These are phyloP conservation scores for Termitomyces heimii DNA, from an alignment of 768 basidiomycete genomes.

Conservation along the genomic window DNA sequence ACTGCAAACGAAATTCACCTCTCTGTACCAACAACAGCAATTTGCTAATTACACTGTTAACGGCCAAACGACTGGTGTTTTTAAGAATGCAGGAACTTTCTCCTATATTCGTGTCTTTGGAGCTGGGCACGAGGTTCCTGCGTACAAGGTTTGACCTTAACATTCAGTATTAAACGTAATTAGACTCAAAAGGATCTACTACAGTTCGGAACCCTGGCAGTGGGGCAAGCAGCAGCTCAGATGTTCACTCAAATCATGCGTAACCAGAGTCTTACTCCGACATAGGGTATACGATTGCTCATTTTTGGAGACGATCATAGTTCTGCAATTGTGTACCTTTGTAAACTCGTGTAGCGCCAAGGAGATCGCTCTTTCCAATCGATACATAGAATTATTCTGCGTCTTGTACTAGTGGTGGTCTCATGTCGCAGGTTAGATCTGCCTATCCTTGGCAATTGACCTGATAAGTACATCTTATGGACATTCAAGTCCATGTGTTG, in stretches of 20 bases:
- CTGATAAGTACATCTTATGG: background rate
- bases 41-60: constrained; percentile 46
- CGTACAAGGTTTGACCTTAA: constrained; percentile 29
- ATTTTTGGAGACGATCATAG: background rate
- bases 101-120: constrained; percentile 49
- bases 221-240: constrained; percentile 37
- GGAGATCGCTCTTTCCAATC: background rate
- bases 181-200: background rate
- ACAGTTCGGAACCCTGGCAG: constrained; percentile 27
- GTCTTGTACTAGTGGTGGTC: background rate
- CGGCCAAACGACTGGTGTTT: constrained; percentile 43
- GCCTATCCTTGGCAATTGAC: no score
- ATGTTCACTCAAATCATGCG: constrained; percentile 39
- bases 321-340: background rate
- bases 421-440: background rate
- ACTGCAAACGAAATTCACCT: constrained; percentile 40
- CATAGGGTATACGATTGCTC: background rate
- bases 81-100: constrained; percentile 53
- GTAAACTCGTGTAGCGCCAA: background rate
- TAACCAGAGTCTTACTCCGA: constrained; percentile 17
- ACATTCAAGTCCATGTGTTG: background rate
- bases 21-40: constrained; percentile 31
- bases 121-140: constrained; percentile 43
- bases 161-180: background rate
- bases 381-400: background rate